Evolutionary conservation across 371 early-diverging fungal genomes (phyloP).

Genomic region (Batrachochytrium dendrobatidis): DNA sequence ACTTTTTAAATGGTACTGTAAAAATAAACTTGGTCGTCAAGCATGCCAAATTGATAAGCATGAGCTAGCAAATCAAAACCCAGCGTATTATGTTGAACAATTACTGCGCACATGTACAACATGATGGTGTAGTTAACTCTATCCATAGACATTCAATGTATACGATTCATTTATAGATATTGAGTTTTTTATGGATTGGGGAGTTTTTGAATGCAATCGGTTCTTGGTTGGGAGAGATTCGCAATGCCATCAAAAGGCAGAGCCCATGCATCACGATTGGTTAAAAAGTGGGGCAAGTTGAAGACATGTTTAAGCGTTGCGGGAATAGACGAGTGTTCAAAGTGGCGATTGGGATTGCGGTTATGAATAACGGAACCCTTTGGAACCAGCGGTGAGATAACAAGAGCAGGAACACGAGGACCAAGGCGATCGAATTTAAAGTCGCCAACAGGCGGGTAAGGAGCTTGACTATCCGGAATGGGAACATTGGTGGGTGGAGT

Average conservation of each 20-base stretch:
- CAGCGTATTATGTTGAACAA: too few relatives aligned
- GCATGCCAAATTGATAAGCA: too few relatives aligned
- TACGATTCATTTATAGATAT: too few relatives aligned
- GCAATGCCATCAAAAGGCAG: not conserved
- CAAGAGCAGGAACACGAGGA: slow-evolving; percentile 43
- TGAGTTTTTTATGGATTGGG: not conserved
- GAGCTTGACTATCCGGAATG: slow-evolving; percentile 7
- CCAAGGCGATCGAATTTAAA: slow-evolving; percentile 37
- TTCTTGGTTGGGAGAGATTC: not conserved
- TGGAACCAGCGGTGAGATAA: slow-evolving; percentile 40
- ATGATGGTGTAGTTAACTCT: too few relatives aligned
- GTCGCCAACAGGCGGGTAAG: not conserved
- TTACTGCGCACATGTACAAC: too few relatives aligned
- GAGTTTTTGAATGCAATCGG: not conserved
- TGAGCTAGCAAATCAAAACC: too few relatives aligned
- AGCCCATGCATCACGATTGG: slow-evolving; percentile 3
- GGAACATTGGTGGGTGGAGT: slow-evolving; percentile 19
- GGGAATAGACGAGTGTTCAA: slow-evolving; percentile 40
- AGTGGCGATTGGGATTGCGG: slow-evolving; percentile 23
- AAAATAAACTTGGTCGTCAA: too few relatives aligned
- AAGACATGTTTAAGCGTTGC: slow-evolving; percentile 36
- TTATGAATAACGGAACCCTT: slow-evolving; percentile 33
- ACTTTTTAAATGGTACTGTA: too few relatives aligned
- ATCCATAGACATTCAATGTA: too few relatives aligned
- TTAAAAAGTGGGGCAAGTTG: slow-evolving; percentile 8